A percentile compares a stretch with the other conserved stretches of the same genome.
Conservation (phyloP, 306 rosid genomes). For the Cicer bijugum region DNA sequence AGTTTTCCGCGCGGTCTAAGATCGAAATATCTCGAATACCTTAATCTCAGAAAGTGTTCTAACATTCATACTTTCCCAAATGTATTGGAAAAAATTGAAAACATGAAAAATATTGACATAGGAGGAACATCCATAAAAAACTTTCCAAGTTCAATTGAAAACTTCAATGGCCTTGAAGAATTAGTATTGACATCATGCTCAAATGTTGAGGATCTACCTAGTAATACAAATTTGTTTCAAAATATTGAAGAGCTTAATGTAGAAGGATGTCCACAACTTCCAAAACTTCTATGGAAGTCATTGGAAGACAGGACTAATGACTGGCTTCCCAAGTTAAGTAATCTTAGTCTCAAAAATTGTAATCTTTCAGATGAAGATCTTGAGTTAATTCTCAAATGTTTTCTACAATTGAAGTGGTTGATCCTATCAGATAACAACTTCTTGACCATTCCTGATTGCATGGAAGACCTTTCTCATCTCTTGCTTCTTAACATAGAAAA, state of each 20-base stretch:
- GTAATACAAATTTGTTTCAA: conserved; percentile 26
- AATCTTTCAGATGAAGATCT: conserved; percentile 41
- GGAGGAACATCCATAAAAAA: conserved; percentile 42
- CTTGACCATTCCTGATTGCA: conserved; percentile 41
- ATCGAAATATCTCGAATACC: conserved; percentile 35
- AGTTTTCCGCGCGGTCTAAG: conserved; percentile 33
- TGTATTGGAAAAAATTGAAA: conserved; percentile 37
- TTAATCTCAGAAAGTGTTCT: conserved; percentile 12
- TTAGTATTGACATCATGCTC: conserved; percentile 34
- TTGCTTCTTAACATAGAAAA: conserved; percentile 36
- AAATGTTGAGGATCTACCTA: conserved; percentile 41
- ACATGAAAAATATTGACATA: conserved; percentile 33
- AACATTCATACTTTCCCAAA: conserved; percentile 40
- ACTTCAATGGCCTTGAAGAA: conserved; percentile 36
- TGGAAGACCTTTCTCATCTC: conserved; percentile 41
- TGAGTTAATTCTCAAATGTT: conserved; percentile 32
- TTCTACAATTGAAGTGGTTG: conserved; percentile 40
- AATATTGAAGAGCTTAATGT: conserved; percentile 31
- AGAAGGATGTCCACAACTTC: conserved; percentile 38
- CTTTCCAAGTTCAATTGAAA: conserved; percentile 40
- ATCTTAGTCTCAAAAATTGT: conserved; percentile 37
- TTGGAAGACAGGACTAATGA: not conserved
- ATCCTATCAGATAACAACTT: conserved; percentile 41
- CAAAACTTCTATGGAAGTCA: conserved; percentile 27
- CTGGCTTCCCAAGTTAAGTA: conserved; percentile 36